Evolutionary conservation across 164 flowering plant species (phyloP).

Genomic region (Nymphaea colorata): DNA sequence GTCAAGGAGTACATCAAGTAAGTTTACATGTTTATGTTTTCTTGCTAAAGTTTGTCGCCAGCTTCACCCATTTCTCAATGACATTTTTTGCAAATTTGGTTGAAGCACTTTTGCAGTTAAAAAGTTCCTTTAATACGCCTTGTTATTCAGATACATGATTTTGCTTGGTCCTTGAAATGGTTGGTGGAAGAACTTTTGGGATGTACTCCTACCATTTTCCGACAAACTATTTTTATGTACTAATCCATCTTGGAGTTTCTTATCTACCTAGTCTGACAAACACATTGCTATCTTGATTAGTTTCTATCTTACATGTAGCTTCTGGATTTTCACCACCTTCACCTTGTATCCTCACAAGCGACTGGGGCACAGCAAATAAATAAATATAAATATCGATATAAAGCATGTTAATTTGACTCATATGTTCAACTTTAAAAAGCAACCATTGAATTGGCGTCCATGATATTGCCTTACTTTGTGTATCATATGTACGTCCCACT

Average conservation of each 20-base stretch:
- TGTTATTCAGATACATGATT: background rate
- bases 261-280: background rate
- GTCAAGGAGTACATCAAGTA: constrained; percentile 32
- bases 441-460: too few species aligned
- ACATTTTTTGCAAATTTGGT: background rate
- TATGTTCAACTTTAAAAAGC: too few species aligned
- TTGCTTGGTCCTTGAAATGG: background rate
- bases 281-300: background rate
- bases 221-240: background rate
- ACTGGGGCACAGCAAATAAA: too few species aligned
- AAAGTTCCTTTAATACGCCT: too few species aligned
- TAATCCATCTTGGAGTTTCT: background rate
- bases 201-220: background rate
- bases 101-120: background rate
- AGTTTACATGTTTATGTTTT: constrained; percentile 12
- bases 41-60: background rate
- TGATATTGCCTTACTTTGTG: too few species aligned
- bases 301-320: background rate
- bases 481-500: too few species aligned
- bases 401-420: too few species aligned
- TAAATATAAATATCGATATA: too few species aligned
- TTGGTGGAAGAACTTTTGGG: background rate
- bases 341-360: too few species aligned
- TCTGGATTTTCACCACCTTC: too few species aligned
- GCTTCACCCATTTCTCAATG: background rate